phyloP scores from a whole-genome alignment of 2,329 filamentous ascomycete genomes.

The Aspergillus versicolor region DNA sequence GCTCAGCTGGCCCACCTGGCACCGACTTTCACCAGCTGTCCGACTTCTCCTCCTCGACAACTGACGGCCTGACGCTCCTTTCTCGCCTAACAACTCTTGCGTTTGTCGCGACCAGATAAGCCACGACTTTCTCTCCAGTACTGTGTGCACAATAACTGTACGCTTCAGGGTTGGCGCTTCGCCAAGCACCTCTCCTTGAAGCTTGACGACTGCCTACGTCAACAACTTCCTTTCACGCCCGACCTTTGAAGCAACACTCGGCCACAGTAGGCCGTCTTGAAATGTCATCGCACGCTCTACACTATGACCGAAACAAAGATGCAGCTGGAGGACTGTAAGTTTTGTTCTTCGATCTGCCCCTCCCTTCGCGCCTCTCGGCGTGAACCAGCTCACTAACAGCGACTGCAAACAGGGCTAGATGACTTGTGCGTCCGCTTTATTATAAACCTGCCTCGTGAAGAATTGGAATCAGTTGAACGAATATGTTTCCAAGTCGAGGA shows the following conservation, averaged over 20 bases:
- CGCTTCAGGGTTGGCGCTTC: constrained; percentile 27
- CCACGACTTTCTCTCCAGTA: constrained; percentile 1
- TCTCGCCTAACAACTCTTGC: not conserved
- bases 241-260: constrained; percentile 23
- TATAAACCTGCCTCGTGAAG: constrained; percentile 90
- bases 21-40: not conserved
- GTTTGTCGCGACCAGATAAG: constrained; percentile 5
- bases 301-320: constrained; percentile 76
- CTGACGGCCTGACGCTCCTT: not conserved
- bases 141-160: constrained; percentile 6
- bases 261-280: constrained; percentile 40
- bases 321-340: constrained; percentile 84
- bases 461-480: constrained; percentile 83
- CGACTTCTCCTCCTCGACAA: not conserved
- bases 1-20: not conserved
- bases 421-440: constrained; percentile 98
- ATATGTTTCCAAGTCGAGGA: constrained; percentile 99
- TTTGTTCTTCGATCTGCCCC: not conserved
- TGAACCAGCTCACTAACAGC: constrained; percentile 23
- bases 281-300: constrained; percentile 61
- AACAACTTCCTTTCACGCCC: constrained; percentile 19
- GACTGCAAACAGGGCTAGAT: constrained; percentile 71
- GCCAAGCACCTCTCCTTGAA: constrained; percentile 28
- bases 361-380: not conserved
- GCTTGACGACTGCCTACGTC: constrained; percentile 25